These are phyloP conservation scores for Heimioporus sp. DNA, from an alignment of 768 basidiomycete genomes.

Conservation along the genomic window DNA sequence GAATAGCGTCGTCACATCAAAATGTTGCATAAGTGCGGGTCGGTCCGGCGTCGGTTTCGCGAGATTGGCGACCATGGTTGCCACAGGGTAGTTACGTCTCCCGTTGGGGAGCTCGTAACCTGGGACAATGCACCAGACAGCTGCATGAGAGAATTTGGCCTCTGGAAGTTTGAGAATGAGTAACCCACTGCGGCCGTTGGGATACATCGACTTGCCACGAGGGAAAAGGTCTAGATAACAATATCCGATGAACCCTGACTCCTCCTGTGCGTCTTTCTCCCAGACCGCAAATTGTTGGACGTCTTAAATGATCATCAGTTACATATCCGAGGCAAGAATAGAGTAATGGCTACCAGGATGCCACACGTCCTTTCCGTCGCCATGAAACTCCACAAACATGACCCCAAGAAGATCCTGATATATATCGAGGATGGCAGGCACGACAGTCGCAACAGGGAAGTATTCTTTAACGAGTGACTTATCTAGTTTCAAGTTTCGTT, in stretches of 20 bases:
- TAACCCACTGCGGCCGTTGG: rapidly evolving
- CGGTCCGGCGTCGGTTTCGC: conserved; percentile 80
- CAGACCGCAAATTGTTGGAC: conserved; percentile 85
- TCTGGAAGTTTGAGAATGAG: conserved; percentile 36
- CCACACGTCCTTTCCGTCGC: conserved; percentile 66
- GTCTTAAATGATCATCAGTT: conserved; percentile 39
- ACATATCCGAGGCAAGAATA: neutral
- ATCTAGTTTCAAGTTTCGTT: conserved; percentile 66
- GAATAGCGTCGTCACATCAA: conserved; percentile 88
- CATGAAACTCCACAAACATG: conserved; percentile 53
- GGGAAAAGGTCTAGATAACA: conserved; percentile 89
- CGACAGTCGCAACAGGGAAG: conserved; percentile 82
- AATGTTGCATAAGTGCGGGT: conserved; percentile 83
- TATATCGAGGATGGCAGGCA: conserved; percentile 77
- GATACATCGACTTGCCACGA: conserved; percentile 44
- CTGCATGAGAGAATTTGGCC: conserved; percentile 82
- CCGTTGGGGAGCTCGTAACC: conserved; percentile 60
- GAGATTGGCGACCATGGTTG: conserved; percentile 89
- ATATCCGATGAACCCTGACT: conserved; percentile 74
- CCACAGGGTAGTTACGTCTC: conserved; percentile 65
- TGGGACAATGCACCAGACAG: conserved; percentile 73
- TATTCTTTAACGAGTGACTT: conserved; percentile 83
- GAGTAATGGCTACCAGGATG: conserved; percentile 57
- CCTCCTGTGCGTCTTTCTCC: conserved; percentile 73
- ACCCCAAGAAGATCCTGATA: conserved; percentile 86